Evolutionary conservation across 1,284 basidiomycete species (phyloP), one percentile per base, ranked within the genome.

Genomic region (Rhodotorula glutinis): DNA sequence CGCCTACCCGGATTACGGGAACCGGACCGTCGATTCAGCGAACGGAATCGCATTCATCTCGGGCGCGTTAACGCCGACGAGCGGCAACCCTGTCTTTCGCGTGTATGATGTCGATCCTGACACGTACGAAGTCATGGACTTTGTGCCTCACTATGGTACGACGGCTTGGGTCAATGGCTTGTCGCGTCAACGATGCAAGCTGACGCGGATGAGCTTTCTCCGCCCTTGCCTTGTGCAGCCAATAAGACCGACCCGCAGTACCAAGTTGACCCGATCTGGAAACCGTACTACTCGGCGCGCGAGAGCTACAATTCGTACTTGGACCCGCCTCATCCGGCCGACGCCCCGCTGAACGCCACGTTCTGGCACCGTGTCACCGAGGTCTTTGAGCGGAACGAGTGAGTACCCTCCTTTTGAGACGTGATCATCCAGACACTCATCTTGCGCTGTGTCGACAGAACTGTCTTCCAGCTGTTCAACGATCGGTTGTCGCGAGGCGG

Each of bases 301-400:
- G 77, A 79, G 30, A 78, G 79, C 16, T 87, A 74, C 74, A 56
- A 69, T 44, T 29, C 58, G 21, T 67, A 73, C 41, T 44, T 73
- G 17, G 57, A 65, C 29, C 65, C 70, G 27, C 57, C 57, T 2
- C 59, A 69, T 25, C 66, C 53, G 3, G 47, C 21, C 4, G 33
- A 53, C 23, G 73, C 75, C 3, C 70, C 79, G 7, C 77, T 83
- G 23, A 77, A 78, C 62, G 81, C 84, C 3, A 76, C 81, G 16
- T 87, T 87, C 78, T 87, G 86, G 86, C 85, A 87, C 73, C 77
- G 79, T 63, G 79, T 86, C 7, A 86, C 85, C 0, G 84, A 85
- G 66, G 82, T 80, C 0, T 84, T 86, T 65, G 81, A 78, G 59
- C 67, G 75, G 21, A 82, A 86, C 70, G 81, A 83, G 58, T 78